Evolutionary conservation across 2,329 filamentous ascomycete genomes (phyloP).

Genomic region (Penicillium sp.): DNA sequence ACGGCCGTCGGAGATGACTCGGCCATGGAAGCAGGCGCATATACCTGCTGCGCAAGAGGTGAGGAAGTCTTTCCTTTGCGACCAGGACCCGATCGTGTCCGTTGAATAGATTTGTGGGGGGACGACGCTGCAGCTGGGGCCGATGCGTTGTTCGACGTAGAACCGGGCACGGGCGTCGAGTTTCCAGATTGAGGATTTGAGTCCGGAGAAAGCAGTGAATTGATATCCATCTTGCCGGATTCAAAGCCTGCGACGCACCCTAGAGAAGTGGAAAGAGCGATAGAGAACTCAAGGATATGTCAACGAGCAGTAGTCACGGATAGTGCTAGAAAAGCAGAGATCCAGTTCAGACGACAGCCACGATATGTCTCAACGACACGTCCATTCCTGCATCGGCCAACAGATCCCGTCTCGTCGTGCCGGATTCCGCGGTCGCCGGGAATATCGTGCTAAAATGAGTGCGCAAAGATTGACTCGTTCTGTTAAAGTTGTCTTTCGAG

Average conservation of each 20-base stretch:
- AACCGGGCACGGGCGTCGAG: slow-evolving; percentile 30
- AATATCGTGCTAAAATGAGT: slow-evolving; percentile 8
- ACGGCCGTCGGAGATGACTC: slow-evolving; percentile 40
- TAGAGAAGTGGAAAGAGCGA: slow-evolving; percentile 1
- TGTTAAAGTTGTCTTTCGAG: neutral
- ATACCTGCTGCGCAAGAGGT: slow-evolving; percentile 44
- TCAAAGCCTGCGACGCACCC: slow-evolving; percentile 4
- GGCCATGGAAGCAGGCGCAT: slow-evolving; percentile 36
- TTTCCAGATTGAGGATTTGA: slow-evolving; percentile 39
- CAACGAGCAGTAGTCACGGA: slow-evolving; percentile 15
- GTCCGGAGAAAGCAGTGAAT: slow-evolving; percentile 47
- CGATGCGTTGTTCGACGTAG: slow-evolving; percentile 29
- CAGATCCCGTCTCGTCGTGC: slow-evolving; percentile 16
- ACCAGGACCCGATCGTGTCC: slow-evolving; percentile 34
- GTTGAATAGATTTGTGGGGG: slow-evolving; percentile 38
- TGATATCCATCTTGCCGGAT: slow-evolving; percentile 44
- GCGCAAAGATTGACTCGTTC: neutral
- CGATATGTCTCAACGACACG: slow-evolving; percentile 32
- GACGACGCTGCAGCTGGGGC: slow-evolving; percentile 26
- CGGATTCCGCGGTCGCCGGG: slow-evolving; percentile 4
- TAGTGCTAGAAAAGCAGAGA: slow-evolving; percentile 23
- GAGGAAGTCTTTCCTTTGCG: slow-evolving; percentile 40
- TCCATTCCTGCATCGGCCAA: slow-evolving; percentile 36
- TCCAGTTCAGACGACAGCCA: slow-evolving; percentile 29
- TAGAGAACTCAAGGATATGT: neutral